These are phyloP conservation scores for Cornus suecica DNA, from an alignment of 148 eudicot species.

Conservation along the genomic window DNA sequence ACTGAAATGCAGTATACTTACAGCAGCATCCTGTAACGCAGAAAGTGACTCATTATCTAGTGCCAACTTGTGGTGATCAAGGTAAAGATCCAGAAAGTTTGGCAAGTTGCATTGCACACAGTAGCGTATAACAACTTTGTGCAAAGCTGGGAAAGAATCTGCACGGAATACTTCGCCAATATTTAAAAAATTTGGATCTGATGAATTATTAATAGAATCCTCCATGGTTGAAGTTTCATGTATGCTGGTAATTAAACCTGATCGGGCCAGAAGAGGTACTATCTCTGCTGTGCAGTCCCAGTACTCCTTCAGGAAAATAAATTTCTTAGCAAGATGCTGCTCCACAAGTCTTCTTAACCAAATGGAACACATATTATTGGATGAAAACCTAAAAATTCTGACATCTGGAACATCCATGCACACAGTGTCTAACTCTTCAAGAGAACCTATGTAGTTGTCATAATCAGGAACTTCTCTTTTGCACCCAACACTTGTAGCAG, in stretches of 20 bases:
- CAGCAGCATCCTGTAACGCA: conserved; percentile 60
- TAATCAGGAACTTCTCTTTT: conserved; percentile 41
- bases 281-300: conserved; percentile 73
- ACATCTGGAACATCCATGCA: conserved; percentile 66
- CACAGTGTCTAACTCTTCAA: conserved; percentile 71
- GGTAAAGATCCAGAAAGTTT: conserved; percentile 78
- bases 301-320: conserved; percentile 73
- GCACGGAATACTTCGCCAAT: conserved; percentile 29
- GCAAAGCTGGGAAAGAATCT: conserved; percentile 55
- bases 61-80: conserved; percentile 84
- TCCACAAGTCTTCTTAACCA: conserved; percentile 79
- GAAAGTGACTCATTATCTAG: conserved; percentile 52
- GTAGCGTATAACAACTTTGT: conserved; percentile 64
- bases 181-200: conserved; percentile 29
- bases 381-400: conserved; percentile 48
- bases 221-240: conserved; percentile 19
- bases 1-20: conserved; percentile 38
- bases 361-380: conserved; percentile 53
- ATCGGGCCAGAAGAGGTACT: conserved; percentile 66
- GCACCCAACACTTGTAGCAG: conserved; percentile 42
- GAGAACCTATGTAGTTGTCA: conserved; percentile 49
- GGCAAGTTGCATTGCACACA: conserved; percentile 75
- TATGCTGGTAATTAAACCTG: conserved; percentile 58
- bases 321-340: conserved; percentile 68
- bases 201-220: conserved; percentile 39